Evolutionary conservation across 192 early-diverging fungal species (phyloP).

Genomic region (Polychytrium aggregatum): DNA sequence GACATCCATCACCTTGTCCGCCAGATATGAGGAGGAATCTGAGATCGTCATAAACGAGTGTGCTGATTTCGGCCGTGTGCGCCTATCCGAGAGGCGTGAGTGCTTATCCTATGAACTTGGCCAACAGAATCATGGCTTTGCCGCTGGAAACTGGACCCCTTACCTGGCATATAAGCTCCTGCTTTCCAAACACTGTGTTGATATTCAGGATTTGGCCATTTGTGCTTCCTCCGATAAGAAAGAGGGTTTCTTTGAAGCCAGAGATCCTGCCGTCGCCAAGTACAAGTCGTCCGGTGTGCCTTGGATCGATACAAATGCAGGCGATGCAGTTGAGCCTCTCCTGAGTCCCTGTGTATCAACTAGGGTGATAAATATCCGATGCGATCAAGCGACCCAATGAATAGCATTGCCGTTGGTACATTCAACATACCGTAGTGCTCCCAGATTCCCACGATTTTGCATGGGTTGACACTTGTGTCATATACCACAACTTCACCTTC

Average conservation of each 20-base stretch:
- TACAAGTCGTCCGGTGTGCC: no score
- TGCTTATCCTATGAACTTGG: no score
- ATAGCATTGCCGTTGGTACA: no score
- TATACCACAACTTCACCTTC: conserved; percentile 32
- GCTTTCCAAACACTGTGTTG: conserved; percentile 11
- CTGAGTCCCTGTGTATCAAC: conserved; percentile 6
- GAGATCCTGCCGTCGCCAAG: no score
- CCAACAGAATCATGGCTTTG: no score
- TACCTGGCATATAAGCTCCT: conserved; percentile 4
- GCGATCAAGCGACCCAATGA: no score
- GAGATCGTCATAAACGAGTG: conserved; percentile 3
- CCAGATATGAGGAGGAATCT: conserved; percentile 7
- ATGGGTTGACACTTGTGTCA: conserved; percentile 22
- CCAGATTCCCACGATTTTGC: conserved; percentile 26
- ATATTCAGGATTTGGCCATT: conserved; percentile 28
- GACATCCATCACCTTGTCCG: conserved; percentile 12
- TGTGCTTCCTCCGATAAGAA: conserved; percentile 18
- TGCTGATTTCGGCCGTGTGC: conserved; percentile 10
- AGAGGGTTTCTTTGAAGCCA: not conserved
- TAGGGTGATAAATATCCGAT: not conserved
- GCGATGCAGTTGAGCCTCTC: conserved; percentile 17
- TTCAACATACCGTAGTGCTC: conserved; percentile 13
- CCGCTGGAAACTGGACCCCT: no score
- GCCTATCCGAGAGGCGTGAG: no score
- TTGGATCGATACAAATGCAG: no score